phyloP scores from a whole-genome alignment of 805 yeast genomes.

The Saccharomycopsis fodiens region DNA sequence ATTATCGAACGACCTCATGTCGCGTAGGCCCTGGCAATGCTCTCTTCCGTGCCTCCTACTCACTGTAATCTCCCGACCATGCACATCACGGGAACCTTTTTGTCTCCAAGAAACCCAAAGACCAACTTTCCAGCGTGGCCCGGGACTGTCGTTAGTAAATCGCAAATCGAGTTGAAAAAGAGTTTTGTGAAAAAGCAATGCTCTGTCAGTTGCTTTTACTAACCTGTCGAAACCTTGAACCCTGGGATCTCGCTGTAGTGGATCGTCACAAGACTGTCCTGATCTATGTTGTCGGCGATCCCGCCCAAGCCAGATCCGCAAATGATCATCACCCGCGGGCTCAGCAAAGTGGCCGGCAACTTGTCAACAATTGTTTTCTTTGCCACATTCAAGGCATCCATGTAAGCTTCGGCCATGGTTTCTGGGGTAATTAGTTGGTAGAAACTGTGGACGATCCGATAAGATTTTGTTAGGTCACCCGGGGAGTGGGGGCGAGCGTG shows the following conservation, averaged over 20 bases:
- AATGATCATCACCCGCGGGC: slow-evolving; percentile 67
- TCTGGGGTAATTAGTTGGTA: neutral
- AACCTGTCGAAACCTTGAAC: slow-evolving; percentile 60
- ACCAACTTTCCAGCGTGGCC: slow-evolving; percentile 85
- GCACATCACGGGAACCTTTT: slow-evolving; percentile 72
- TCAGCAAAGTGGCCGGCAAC: slow-evolving; percentile 8
- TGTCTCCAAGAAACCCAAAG: slow-evolving; percentile 66
- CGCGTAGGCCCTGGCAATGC: neutral
- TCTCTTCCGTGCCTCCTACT: slow-evolving; percentile 18
- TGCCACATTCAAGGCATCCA: slow-evolving; percentile 9
- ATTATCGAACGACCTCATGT: slow-evolving; percentile 13
- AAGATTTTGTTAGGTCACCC: too few relatives aligned
- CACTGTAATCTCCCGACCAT: slow-evolving; percentile 88
- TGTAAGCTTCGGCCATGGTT: slow-evolving; percentile 10
- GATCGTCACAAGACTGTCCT: slow-evolving; percentile 35
- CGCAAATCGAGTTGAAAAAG: too few relatives aligned
- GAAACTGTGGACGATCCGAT: too few relatives aligned
- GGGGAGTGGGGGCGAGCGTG: too few relatives aligned
- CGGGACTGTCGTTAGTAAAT: slow-evolving; percentile 43
- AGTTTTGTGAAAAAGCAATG: too few relatives aligned
- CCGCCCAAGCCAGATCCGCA: slow-evolving; percentile 97
- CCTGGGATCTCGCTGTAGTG: slow-evolving; percentile 71
- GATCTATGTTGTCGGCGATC: slow-evolving; percentile 44
- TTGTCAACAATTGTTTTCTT: slow-evolving; percentile 4
- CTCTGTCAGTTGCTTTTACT: too few relatives aligned